These are phyloP conservation scores for Monascus purpureus DNA, from an alignment of 495 filamentous ascomycete species.

Conservation along the genomic window DNA sequence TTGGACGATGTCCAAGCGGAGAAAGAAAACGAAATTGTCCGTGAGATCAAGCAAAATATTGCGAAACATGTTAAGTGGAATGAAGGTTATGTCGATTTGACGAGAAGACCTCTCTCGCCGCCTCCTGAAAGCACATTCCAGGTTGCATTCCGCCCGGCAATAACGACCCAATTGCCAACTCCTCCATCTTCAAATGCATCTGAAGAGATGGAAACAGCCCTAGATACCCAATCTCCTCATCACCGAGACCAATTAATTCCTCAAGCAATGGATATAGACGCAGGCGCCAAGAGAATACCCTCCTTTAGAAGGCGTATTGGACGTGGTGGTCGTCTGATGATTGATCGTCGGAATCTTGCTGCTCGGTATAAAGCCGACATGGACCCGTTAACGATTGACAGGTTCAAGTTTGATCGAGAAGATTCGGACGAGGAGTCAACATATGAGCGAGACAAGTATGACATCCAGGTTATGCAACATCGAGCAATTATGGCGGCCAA, in stretches of 20 bases:
- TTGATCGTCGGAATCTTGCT: slow-evolving; percentile 53
- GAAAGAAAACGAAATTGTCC: slow-evolving; percentile 63
- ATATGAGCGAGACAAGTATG: slow-evolving; percentile 58
- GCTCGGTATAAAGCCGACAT: slow-evolving; percentile 36
- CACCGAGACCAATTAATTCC: slow-evolving; percentile 36
- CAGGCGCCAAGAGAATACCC: slow-evolving; percentile 34
- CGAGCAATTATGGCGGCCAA: slow-evolving; percentile 50
- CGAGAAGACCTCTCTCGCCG: slow-evolving; percentile 65
- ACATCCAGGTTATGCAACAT: slow-evolving; percentile 56
- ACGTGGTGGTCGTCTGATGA: slow-evolving; percentile 64
- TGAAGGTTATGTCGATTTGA: slow-evolving; percentile 68
- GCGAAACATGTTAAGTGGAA: slow-evolving; percentile 80
- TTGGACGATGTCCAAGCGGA: slow-evolving; percentile 66
- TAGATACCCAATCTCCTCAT: slow-evolving; percentile 25
- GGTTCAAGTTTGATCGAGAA: slow-evolving; percentile 68
- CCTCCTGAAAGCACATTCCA: slow-evolving; percentile 42
- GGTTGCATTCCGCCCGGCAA: slow-evolving; percentile 60
- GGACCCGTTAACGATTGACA: slow-evolving; percentile 44
- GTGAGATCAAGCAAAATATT: slow-evolving; percentile 67
- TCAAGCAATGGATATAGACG: slow-evolving; percentile 30
- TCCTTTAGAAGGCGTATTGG: slow-evolving; percentile 59
- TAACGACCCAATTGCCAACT: slow-evolving; percentile 71
- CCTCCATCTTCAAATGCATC: slow-evolving; percentile 71
- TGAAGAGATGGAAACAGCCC: slow-evolving; percentile 36
- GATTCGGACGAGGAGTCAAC: slow-evolving; percentile 56